Evolutionary conservation across 1,139 yeast genomes (phyloP), one percentile per base, ranked within the genome.

Genomic region (Suhomyces maxii): DNA sequence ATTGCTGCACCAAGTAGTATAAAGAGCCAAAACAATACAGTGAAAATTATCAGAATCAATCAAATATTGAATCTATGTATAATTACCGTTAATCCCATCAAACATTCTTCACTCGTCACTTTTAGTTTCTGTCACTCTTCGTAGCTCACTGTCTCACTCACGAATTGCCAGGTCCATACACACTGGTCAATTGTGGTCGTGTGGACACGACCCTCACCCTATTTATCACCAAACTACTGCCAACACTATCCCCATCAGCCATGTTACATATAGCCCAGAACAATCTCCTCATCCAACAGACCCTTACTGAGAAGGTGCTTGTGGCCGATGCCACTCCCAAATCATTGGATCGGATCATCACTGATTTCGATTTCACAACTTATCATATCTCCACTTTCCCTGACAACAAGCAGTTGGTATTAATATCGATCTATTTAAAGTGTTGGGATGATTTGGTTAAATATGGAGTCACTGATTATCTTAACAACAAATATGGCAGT

Each of bases 341-440:
- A 51, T 76, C 86, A n/a, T 77, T 93, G 57, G 97, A 93, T 68
- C 82, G 97, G 65, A 82, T 93, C 54, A 82, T 93, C 53, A 85
- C 96, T 34, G 99, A 93, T 71, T 93, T 93, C 61, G 99, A 93
- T 67, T 90, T 90, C 70, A 95, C 97, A 48, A 88, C 95, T 30
- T 90, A 87, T 69, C 98, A 91, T 67, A 76, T 95, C 53, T 86
- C 96, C 41, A 91, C 96, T 37, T 84, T 91, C 11, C 65, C 70
- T 7, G 89, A 81, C 61, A 77, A 74, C 59, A 87, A 82, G 73
- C 69, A 82, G 38, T 71, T 80, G 63, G 69, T 89, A 49, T 71
- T 86, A 53, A 71, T 89, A 38, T 86, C 95, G 18, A 73, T 89
- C 52, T 81, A 79, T 55, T 80, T 88, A 63, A 86, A 85, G 64